Base-by-base conservation (phyloP, 495 filamentous ascomycete species). In the Lepraria neglecta region DNA sequence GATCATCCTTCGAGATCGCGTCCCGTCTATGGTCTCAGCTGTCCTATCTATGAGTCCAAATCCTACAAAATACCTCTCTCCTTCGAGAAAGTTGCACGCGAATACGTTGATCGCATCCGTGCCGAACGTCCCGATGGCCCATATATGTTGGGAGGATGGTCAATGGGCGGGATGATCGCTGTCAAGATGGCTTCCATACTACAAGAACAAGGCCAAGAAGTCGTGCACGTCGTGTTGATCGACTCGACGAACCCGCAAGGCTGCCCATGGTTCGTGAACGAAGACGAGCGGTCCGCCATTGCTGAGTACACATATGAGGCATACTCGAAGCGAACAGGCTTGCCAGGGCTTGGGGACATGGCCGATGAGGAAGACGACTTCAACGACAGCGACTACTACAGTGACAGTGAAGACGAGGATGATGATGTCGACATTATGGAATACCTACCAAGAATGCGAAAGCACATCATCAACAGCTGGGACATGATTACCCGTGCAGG, bases 11-110 rank as follows among this genome's bases (percentile, higher is more conserved):
- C 28, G 7, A 17, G 54, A 5, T 38, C 30, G 15, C 52, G 68
- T 14, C 43, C 67, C 11, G 60, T 70, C 21, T 69, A 70, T 46
- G 68, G 68, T 4, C 52, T 70, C 56, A 70, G 59, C 21, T 70
- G 65, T 17, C 67, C 68, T 4, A 64, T 56, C 21, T 67, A 70
- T 57, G 58, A 51, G 30, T 56, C 59, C 6, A 60, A 28, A 27
- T 52, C 38, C 5, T 67, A 70, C 52, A 28, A 28, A 15, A 58
- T 67, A 21, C 68, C 68, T 15, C 24, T 40, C 6, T 64, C 64
- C 21, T 69, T 70, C 40, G 54, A 61, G 12, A 44, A 52, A 27
- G 38, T 67, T 14, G 68, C 68, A 7, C 30, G 27, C 15, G 46
- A 69, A 53, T 70, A 70, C 53, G 53, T 67, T 27, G 31, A 40